Base-by-base conservation (phyloP, 1,284 basidiomycete species). In the Kalmanozyma brasiliensis region DNA sequence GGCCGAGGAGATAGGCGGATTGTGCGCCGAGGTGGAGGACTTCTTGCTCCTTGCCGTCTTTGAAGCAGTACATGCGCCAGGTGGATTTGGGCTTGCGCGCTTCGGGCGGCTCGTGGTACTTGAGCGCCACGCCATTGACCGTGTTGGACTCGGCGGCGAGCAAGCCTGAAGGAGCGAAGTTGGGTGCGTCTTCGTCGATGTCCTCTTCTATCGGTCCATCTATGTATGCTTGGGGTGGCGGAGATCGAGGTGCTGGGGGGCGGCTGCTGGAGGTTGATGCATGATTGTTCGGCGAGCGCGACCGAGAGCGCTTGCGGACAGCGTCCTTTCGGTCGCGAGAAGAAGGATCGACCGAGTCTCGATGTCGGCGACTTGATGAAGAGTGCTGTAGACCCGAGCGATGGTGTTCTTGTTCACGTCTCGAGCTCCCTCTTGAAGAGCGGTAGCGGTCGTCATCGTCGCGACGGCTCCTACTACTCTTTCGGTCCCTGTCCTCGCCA, bases 31-130 rank as follows among this genome's bases (percentile, higher is more conserved):
- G 66, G 17, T 71, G 59, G n/a, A 77, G 53, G 48, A 77, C 71
- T 45, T 77, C 66, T 49, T 90, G 86, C 86, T 97, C 92, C 73
- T 96, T 92, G 49, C 87, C 88, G 20, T 91, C 94, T 83, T 97
- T 97, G 86, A 98, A 99, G 35, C 97, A 94, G 81, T 98, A 99
- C 64, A 98, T 79, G 77, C 96, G 86, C 96, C 96, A 98, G 20
- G 90, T 91, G 34, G 90, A 84, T 3, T 86, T 84, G 4, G 96
- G 95, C 79, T 94, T 96, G 68, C 94, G 86, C 22, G 96, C 96
- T 85, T 99, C 96, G 2, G 95, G 93, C 11, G 96, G 96, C 83
- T 99, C 96, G 75, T 98, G 95, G 82, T 99, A 99, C 83, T 98
- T 99, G 62, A 99, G 85, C 35, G 95, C 88, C 1, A 94, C 92